Evolutionary conservation across 148 eudicot genomes (phyloP), one percentile per base, ranked within the genome.

Genomic region (Cornus suecica): DNA sequence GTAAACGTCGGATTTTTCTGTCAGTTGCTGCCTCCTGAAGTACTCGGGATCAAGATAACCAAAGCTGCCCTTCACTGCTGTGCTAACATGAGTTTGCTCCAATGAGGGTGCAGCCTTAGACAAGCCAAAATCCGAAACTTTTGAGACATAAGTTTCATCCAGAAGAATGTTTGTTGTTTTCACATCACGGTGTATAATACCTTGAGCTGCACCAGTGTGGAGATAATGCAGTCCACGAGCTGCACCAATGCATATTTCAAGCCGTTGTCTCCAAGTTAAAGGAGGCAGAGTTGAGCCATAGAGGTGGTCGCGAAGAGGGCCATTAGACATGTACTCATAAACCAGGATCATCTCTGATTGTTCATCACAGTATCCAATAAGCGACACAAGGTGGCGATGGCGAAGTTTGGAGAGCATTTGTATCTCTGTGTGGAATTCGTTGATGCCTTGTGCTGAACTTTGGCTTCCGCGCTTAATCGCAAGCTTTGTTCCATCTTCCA

Each of bases 191-290:
- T 90, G 93, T 72, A 90, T 90, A 22, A 90, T 86, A 22, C 93
- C 89, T 54, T 90, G 91, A 0, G 89, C 68, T 0, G 93, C 88
- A 0, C 93, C 93, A 0, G 91, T 87, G 80, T 90, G 93, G 65
- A 90, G 93, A 75, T 90, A 90, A 34, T 90, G 93, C n/a, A 90
- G 64, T 9, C 91, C 93, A 15, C 89, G 86, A 10, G 93, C 91
- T 0, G 93, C 75, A 7, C 91, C 89, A 2, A 90, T 90, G 60
- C 93, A 90, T 2, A 90, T 90, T 66, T 90, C 91, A 0, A 90
- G 87, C 76, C 93, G 70, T 37, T 90, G 89, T 56, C 87, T 84
- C 93, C 93, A 90, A 7, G 85, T n/a, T 29, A 90, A 66, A n/a
- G 89, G 82, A 25, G 74, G 64, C 26, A 41, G 51, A 0, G 77